Base-by-base conservation (phyloP, 352 stramenopile genomes). In the Pythium diclinum region DNA sequence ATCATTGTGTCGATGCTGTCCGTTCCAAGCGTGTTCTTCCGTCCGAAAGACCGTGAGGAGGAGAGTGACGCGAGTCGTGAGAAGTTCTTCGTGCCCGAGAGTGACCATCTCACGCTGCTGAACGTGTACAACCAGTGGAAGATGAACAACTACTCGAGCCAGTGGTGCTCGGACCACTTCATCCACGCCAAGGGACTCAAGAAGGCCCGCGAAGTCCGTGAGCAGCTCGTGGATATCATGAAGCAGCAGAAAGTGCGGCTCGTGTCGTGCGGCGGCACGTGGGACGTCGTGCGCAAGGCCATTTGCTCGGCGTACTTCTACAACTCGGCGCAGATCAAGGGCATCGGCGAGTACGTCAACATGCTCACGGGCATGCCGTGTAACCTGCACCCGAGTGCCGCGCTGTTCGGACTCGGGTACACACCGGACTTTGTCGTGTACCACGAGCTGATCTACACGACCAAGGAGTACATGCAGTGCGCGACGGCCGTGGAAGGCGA, bases 261-360 rank as follows among this genome's bases (percentile, higher is more conserved):
- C 58, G 76, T 80, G 10, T 97, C 83, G 32, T 98, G 92, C 67
- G 91, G 87, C 48, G 91, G 88, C 34, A 85, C 87, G 46, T 99
- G 97, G 97, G 97, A 99, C 79, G 85, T 97, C 3, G 94, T 99
- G 42, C 89, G 98, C 34, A 99, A 99, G 78, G 92, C 96, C 0
- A 99, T 99, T 70, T 99, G 97, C 78, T 98, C 96, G 19, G 97
- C 96, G 13, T 99, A 99, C 77, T 99, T 99, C 68, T 99, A 99
- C 92, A 99, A 99, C 68, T 96, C 90, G 51, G 97, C 96, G 11
- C 96, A 98, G 69, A 98, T 99, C 73, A 99, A 99, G 79, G 97
- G 96, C 19, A 99, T 99, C 60, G 97, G 97, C 28, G 96, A 99
- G 75, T 99, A 99, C 75, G 96, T 99, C n/a, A 99, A 99, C 76